Base-by-base conservation (phyloP, 2,329 filamentous ascomycete genomes). In the Plectosphaerella cucumerina region DNA sequence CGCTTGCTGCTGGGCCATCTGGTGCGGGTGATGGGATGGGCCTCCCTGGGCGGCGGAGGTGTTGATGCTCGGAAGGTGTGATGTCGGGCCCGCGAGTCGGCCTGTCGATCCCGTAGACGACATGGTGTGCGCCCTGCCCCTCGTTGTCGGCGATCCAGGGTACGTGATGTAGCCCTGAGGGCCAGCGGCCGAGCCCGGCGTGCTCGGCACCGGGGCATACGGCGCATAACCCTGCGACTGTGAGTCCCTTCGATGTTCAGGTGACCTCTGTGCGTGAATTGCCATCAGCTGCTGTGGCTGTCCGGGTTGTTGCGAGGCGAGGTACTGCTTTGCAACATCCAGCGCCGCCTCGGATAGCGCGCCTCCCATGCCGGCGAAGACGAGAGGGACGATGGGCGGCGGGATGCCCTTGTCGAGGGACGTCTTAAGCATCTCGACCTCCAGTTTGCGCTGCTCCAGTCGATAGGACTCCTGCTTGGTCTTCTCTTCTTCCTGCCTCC, bases 401-500 rank as follows among this genome's bases (percentile, higher is more conserved):
- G 88, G 87, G 47, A 92, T 82, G 11, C 87, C 87, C 35, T 84
- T 82, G 49, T 78, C 75, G 49, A 91, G 66, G 3, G 86, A 87
- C 20, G 86, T 84, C 50, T 80, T 75, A 51, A 92, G 69, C 69
- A 92, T 90, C 44, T 84, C 84, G 62, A 86, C 81, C 67, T 91
- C 88, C 50, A 89, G 77, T 60, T 78, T 85, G 44, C 87, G 76
- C 68, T 89, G 87, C 68, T 91, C 87, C 31, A 90, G 69, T 22
- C 84, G 83, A 42, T 89, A 69, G 31, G 74, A 72, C 66, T 90
- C 88, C 59, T 83, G 80, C 42, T 73, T 73, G 20, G 80, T 82
- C 60, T 78, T 86, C 67, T 90, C 86, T 67, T 90, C 86, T 67
- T 91, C 87, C 68, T 90, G 87, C 63, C 73, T 84, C 54, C 84